These are phyloP conservation scores for Uronychia binucleata DNA, from an alignment of 73 alveolate species.

Conservation along the genomic window DNA sequence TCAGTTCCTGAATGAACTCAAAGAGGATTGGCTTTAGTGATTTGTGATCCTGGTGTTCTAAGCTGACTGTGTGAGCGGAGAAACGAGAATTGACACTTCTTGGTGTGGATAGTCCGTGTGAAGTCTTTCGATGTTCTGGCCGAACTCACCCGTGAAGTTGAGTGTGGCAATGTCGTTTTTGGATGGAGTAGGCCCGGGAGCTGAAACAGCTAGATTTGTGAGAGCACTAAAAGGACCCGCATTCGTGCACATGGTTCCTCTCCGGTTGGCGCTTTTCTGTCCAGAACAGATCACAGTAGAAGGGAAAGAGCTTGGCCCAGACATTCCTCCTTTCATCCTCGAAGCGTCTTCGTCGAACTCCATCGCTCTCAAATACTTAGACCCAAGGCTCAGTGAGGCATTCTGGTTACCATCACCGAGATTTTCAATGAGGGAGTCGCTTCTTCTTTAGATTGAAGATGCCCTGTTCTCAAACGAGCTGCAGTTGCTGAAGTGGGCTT, in stretches of 20 bases:
- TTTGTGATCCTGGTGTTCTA: too few species aligned
- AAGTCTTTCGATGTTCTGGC: background rate
- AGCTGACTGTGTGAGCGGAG: too few species aligned
- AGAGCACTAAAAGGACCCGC: background rate
- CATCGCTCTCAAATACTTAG: background rate
- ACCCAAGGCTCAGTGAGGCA: background rate
- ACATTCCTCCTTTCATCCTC: background rate
- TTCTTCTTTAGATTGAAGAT: background rate
- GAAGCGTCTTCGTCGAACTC: background rate
- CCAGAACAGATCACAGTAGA: background rate
- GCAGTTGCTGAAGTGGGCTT: background rate
- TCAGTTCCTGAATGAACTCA: too few species aligned
- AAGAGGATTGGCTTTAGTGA: too few species aligned
- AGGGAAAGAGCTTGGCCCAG: background rate
- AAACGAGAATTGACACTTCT: too few species aligned
- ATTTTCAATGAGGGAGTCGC: too few species aligned
- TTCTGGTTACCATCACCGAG: background rate
- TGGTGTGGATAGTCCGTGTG: background rate
- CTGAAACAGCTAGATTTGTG: background rate
- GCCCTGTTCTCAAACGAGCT: background rate
- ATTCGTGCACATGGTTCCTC: background rate
- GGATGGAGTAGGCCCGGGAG: background rate
- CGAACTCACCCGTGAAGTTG: background rate
- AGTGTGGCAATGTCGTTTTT: background rate
- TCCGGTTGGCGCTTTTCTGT: background rate